These are phyloP conservation scores for Cladosporium sp. DNA, from an alignment of 2,329 filamentous ascomycete species.

Conservation along the genomic window DNA sequence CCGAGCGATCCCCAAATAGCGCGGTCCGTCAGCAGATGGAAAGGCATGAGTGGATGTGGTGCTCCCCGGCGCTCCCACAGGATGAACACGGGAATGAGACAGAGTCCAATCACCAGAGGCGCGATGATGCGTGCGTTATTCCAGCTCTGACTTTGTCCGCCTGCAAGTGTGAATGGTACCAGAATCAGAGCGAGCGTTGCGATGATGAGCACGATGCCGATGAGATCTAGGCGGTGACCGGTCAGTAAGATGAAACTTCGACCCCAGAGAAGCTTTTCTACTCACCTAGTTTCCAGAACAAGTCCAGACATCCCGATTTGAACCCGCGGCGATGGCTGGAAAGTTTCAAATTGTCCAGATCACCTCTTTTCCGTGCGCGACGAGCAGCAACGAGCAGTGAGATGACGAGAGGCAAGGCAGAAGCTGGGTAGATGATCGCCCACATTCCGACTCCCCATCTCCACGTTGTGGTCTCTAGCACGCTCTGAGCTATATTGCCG, in stretches of 20 bases:
- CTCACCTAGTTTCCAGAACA: conserved; percentile 50
- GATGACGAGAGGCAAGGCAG: conserved; percentile 51
- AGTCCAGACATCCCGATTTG: conserved; percentile 17
- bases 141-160: conserved; percentile 47
- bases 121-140: conserved; percentile 46
- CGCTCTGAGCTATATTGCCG: conserved; percentile 51
- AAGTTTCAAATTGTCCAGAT: conserved; percentile 42
- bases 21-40: conserved; percentile 58
- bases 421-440: conserved; percentile 56
- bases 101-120: conserved; percentile 48
- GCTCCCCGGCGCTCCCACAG: conserved; percentile 49
- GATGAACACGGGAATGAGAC: conserved; percentile 47
- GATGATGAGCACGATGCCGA: conserved; percentile 46
- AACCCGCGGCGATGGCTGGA: conserved; percentile 40
- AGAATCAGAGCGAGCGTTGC: conserved; percentile 46
- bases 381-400: conserved; percentile 48
- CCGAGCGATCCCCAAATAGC: conserved; percentile 60
- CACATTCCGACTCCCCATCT: conserved; percentile 63
- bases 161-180: conserved; percentile 52
- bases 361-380: conserved; percentile 50
- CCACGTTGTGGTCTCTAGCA: conserved; percentile 51
- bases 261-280: not conserved
- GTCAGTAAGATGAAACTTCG: not conserved
- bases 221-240: conserved; percentile 34
- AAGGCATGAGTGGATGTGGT: conserved; percentile 54